Base-by-base conservation (phyloP, 495 filamentous ascomycete genomes). In the Margaritispora aquatica region DNA sequence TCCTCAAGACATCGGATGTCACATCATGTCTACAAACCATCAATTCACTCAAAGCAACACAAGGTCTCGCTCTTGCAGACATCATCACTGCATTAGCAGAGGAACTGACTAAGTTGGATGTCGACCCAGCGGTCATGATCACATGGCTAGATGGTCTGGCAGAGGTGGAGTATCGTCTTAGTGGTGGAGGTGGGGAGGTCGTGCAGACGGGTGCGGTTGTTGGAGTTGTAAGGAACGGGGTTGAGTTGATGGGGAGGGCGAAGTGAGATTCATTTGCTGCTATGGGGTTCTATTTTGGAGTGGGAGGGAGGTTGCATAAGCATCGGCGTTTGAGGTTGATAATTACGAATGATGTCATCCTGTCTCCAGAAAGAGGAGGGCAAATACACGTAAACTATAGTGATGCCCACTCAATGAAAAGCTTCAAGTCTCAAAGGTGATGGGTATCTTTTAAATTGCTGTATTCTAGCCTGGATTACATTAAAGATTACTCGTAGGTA, bases 161-260 rank as follows among this genome's bases (percentile, higher is more conserved):
- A 0, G 92, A 96, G 63, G 85, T 97, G 26, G 94, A 98, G 74
- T 94, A 90, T 73, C 77, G 94, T 54, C 75, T 98, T 5, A 88
- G 92, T 56, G 88, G 90, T 21, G 94, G 94, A 15, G 95, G 90
- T 2, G 87, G 84, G n/a, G 94, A 98, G 75, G 72, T 73, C 11
- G 81, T 97, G 53, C 94, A 98, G 78, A 97, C 93, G 1, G 92
- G 94, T 4, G 94, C 90, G 0, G 72, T 97, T 51, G 89, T 97
- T 1, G 94, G 95, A 0, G 90, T 95, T 7, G 80, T 98, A 34
- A 84, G 94, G 63, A 86, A 84, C 63, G 94, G 95, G 0, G 89
- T 87, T 34, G 93, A 96, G 71, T 71, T 96, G 58, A 81, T 88
- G 77, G 77, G 61, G 2, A 53, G 29, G 0, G 27, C 46, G 2